Percentiles rank a stretch among this genome's conserved stretches.
phyloP scores from a whole-genome alignment of 1,284 basidiomycete species.

The Spongispora temasekensis region DNA sequence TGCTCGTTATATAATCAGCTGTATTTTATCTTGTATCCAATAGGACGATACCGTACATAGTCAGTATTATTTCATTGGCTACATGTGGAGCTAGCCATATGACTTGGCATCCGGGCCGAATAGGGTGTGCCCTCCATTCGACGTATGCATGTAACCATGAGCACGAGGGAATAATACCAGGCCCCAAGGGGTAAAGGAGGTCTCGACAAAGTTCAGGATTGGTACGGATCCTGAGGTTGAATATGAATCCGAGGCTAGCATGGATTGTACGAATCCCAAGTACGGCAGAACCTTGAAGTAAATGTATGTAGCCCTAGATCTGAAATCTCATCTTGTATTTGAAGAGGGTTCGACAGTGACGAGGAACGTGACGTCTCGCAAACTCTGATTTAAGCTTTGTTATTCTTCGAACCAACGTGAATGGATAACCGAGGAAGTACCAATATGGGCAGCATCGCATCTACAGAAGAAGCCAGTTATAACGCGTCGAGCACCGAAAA shows the following conservation, averaged over 20 bases:
- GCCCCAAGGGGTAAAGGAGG: background rate
- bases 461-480: conserved; percentile 13
- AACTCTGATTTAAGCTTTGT: background rate
- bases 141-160: background rate
- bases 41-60: conserved; percentile 10
- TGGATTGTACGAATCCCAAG: conserved; percentile 5
- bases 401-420: background rate
- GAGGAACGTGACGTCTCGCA: background rate
- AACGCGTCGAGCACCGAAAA: background rate
- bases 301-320: background rate
- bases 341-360: too few relatives aligned
- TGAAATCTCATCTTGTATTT: conserved; percentile 1
- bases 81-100: too few relatives aligned
- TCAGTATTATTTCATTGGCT: too few relatives aligned
- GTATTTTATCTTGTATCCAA: conserved; percentile 24
- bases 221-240: conserved; percentile 10
- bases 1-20: conserved; percentile 12
- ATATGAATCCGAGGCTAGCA: conserved; percentile 12
- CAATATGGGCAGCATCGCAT: conserved; percentile 8
- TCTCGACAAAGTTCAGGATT: background rate
- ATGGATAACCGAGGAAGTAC: conserved; percentile 3
- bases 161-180: background rate
- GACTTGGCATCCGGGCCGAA: too few relatives aligned
- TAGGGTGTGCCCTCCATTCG: background rate
- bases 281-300: conserved; percentile 14